Evolutionary conservation across 1,284 basidiomycete species (phyloP).

Genomic region (Lentinula novae-zelandiae): DNA sequence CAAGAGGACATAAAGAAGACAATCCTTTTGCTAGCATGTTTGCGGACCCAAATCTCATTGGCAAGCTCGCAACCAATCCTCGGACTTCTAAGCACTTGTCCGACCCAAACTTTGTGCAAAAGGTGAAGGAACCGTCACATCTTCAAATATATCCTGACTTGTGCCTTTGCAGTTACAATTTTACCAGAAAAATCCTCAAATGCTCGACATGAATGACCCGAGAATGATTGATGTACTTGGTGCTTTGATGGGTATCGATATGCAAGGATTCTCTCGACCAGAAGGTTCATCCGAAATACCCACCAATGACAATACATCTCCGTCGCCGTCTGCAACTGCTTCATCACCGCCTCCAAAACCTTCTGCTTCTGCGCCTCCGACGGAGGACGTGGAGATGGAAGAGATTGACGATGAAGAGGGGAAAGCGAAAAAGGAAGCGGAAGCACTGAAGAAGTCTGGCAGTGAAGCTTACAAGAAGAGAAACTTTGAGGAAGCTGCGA

Average conservation of each 20-base stretch:
- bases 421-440: conserved; percentile 69
- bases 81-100: conserved; percentile 81
- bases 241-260: conserved; percentile 91
- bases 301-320: conserved; percentile 28
- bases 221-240: conserved; percentile 94
- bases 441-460: conserved; percentile 77
- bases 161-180: conserved; percentile 27
- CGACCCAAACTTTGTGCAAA: conserved; percentile 79
- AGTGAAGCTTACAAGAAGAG: conserved; percentile 85
- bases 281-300: conserved; percentile 82
- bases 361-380: conserved; percentile 30
- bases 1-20: conserved; percentile 33
- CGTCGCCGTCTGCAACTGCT: conserved; percentile 39
- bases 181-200: conserved; percentile 60
- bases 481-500: conserved; percentile 71
- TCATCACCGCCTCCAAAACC: conserved; percentile 39
- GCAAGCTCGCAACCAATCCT: conserved; percentile 84
- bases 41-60: conserved; percentile 78
- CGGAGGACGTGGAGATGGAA: conserved; percentile 61
- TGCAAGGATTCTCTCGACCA: conserved; percentile 83
- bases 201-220: conserved; percentile 70
- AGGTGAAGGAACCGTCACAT: conserved; percentile 30
- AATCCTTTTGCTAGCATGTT: conserved; percentile 79
- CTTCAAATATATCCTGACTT: background rate
- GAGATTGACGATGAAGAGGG: conserved; percentile 57